Base-by-base conservation (phyloP, 1,284 basidiomycete genomes). In the Ustilago cynodontis region DNA sequence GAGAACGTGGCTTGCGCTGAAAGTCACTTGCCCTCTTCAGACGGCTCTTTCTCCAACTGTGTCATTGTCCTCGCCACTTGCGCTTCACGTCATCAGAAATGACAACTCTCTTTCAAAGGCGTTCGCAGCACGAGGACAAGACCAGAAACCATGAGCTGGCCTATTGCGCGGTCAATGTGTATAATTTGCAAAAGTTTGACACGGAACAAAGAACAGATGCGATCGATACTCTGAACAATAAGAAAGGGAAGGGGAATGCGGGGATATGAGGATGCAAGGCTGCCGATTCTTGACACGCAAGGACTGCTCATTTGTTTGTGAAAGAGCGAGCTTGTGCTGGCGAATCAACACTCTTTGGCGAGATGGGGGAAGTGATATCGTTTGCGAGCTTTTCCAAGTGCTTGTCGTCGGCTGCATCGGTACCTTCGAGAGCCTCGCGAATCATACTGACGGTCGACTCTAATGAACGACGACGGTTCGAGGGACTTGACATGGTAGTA, bases 381-480 rank as follows among this genome's bases (percentile, higher is more conserved):
- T 82, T 71, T 35, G 79, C 77, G 18, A 82, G 65, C 78, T 79
- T 81, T 37, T 81, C 77, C 50, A 82, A 59, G 22, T 78, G 67
- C 65, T 71, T 76, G 50, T 82, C 80, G 59, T 83, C 81, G 13
- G 57, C 63, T 45, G 70, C 61, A 43, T 82, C 82, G 63, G 73
- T 74, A 22, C 79, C 80, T 56, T 81, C 81, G 35, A 85, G 78
- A 7, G 83, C 84, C 62, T 85, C 84, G 86, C 94, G 92, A 84
- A 99, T 97, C 87, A 98, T 90, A 80, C 92, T 92, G 89, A 97
- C 94, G 59, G 96, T 99, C 85, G 93, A 95, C 89, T 98, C 96
- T 85, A 99, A 88, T 84, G 93, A 95, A 81, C 95, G 89, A 86
- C 95, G 88, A 77, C 97, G 89, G 67, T 92, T 99, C 83, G 93